These are phyloP conservation scores for Arachis monticola DNA, from an alignment of 331 rosid species.

Conservation along the genomic window DNA sequence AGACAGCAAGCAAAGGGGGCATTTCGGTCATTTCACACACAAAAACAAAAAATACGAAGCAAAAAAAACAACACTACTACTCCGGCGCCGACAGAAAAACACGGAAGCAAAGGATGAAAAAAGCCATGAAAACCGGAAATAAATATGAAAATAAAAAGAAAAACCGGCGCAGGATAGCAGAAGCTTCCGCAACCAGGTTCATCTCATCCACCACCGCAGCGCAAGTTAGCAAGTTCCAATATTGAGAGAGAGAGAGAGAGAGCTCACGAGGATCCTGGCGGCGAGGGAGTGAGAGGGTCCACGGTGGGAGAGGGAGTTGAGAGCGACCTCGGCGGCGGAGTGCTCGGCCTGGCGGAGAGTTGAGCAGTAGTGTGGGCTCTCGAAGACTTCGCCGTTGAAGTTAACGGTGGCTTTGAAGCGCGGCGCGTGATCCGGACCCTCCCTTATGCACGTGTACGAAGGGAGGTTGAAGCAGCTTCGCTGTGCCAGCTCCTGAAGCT, in stretches of 20 bases:
- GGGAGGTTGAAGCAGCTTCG: slow-evolving; percentile 98
- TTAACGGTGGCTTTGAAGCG: slow-evolving; percentile 93
- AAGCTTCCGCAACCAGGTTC: slow-evolving; percentile 1
- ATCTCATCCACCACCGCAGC: slow-evolving; percentile 18
- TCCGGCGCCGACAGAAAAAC: slow-evolving; percentile 39
- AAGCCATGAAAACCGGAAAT: background rate
- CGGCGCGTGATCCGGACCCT: slow-evolving; percentile 99
- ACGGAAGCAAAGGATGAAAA: background rate
- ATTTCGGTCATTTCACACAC: slow-evolving; percentile 47
- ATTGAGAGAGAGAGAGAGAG: background rate
- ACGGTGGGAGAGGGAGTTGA: slow-evolving; percentile 80
- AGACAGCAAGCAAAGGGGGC: slow-evolving; percentile 27
- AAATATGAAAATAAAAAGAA: background rate
- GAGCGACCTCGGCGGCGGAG: slow-evolving; percentile 99
- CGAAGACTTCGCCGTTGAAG: slow-evolving; percentile 96
- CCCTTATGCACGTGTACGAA: slow-evolving; percentile 88
- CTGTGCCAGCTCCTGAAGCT: slow-evolving; percentile 99
- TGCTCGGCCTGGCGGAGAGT: slow-evolving; percentile 98
- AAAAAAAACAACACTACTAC: background rate
- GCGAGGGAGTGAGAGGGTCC: slow-evolving; percentile 98
- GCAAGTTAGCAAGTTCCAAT: slow-evolving; percentile 29
- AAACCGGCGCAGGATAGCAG: slow-evolving; percentile 28
- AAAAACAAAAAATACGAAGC: background rate
- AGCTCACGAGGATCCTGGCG: slow-evolving; percentile 84
- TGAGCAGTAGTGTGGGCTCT: slow-evolving; percentile 82